phyloP scores from a whole-genome alignment of 2,329 filamentous ascomycete species.

The Trichothecium roseum region DNA sequence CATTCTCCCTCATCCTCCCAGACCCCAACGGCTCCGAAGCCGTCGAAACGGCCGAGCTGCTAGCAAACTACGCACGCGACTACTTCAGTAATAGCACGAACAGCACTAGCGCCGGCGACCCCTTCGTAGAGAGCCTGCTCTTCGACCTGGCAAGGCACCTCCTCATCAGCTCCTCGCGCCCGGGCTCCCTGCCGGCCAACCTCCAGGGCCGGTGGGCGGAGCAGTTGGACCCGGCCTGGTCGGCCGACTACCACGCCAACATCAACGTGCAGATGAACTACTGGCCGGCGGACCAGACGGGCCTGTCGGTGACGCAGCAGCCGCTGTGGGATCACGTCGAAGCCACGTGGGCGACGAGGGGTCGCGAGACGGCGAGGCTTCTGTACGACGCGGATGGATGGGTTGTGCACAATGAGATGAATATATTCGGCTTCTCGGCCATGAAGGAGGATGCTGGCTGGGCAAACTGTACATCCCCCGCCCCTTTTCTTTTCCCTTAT shows the following conservation, averaged over 20 bases:
- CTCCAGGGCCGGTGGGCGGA: slow-evolving; percentile 47
- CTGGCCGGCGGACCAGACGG: slow-evolving; percentile 44
- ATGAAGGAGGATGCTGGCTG: slow-evolving; percentile 19
- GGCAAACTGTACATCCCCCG: slow-evolving; percentile 20
- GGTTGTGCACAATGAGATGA: slow-evolving; percentile 47
- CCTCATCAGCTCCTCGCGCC: slow-evolving; percentile 42
- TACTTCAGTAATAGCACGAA: no score
- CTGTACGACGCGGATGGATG: slow-evolving; percentile 45
- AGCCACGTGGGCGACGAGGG: slow-evolving; percentile 42
- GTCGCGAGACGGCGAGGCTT: slow-evolving; percentile 38
- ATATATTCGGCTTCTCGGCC: slow-evolving; percentile 46
- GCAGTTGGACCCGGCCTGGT: slow-evolving; percentile 27
- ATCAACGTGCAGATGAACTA: slow-evolving; percentile 55
- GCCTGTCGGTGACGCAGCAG: slow-evolving; percentile 31
- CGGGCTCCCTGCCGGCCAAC: slow-evolving; percentile 41
- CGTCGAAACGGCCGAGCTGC: slow-evolving; percentile 29
- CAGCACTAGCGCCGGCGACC: slow-evolving; percentile 32
- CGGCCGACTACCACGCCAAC: slow-evolving; percentile 45
- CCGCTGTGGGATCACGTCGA: slow-evolving; percentile 42
- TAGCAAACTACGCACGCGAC: slow-evolving; percentile 19
- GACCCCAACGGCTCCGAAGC: slow-evolving; percentile 28
- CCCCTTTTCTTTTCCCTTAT: no score
- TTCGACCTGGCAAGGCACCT: slow-evolving; percentile 44
- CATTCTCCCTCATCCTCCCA: slow-evolving; percentile 33
- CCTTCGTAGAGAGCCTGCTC: slow-evolving; percentile 40